These are phyloP conservation scores for Thermothelomyces thermophilus DNA, from an alignment of 2,329 filamentous ascomycete species.

Conservation along the genomic window DNA sequence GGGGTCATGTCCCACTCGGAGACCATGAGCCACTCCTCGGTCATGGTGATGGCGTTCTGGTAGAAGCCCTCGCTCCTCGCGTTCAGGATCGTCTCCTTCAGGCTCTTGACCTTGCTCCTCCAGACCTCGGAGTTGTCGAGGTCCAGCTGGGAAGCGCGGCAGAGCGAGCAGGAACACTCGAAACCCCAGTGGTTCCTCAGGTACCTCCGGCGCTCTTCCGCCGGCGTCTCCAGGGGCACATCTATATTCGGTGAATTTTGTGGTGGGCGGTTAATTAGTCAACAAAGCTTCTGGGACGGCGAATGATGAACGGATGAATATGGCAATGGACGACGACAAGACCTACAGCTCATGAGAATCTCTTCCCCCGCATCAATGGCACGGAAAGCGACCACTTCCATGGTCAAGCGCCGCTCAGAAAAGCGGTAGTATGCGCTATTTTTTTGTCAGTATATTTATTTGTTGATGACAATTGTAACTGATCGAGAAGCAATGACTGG, in stretches of 20 bases:
- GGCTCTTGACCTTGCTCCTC: conserved; percentile 17
- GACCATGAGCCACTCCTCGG: conserved; percentile 20
- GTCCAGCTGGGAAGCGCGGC: conserved; percentile 13
- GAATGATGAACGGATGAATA: too few relatives aligned
- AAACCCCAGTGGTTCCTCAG: conserved; percentile 24
- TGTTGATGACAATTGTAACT: background rate
- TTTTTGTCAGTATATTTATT: background rate
- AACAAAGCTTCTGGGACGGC: too few relatives aligned
- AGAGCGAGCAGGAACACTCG: conserved; percentile 24
- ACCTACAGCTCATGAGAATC: conserved; percentile 28
- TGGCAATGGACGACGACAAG: background rate
- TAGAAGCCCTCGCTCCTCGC: conserved; percentile 20
- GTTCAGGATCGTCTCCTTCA: conserved; percentile 16
- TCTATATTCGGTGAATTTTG: too few relatives aligned
- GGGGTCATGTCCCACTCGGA: conserved; percentile 19
- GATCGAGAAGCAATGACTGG: too few relatives aligned
- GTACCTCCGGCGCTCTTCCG: conserved; percentile 15
- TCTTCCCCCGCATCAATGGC: conserved; percentile 28
- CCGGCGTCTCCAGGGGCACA: conserved; percentile 18
- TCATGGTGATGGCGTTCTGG: conserved; percentile 23
- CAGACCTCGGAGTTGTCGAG: conserved; percentile 25
- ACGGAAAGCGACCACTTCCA: conserved; percentile 25
- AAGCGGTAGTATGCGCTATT: conserved; percentile 23
- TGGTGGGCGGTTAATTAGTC: background rate
- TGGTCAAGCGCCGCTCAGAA: conserved; percentile 20